These are phyloP conservation scores for Yarrowia galli DNA, from an alignment of 1,139 yeast species.

Conservation along the genomic window DNA sequence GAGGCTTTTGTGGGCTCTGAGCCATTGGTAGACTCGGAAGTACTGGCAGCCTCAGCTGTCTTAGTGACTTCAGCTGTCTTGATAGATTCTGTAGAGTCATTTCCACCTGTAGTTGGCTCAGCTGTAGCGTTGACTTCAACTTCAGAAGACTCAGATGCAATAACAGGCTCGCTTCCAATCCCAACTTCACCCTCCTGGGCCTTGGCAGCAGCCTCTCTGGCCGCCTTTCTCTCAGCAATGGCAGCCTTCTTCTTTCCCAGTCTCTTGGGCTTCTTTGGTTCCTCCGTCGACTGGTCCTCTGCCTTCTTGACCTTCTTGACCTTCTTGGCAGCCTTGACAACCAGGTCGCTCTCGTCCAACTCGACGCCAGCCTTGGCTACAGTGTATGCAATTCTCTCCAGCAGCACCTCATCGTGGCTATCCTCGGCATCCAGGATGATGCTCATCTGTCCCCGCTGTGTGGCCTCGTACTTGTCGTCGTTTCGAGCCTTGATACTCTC, in stretches of 20 bases:
- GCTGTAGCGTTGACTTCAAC: not conserved
- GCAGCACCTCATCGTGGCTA: constrained; percentile 23
- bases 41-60: too few species aligned
- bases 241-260: constrained; percentile 34
- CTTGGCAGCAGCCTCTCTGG: constrained; percentile 20
- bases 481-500: constrained; percentile 32
- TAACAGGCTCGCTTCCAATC: not conserved
- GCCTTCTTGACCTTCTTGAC: not conserved
- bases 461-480: constrained; percentile 4
- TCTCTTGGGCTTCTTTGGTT: constrained; percentile 8
- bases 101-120: too few species aligned
- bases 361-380: constrained; percentile 13
- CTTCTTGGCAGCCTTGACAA: constrained; percentile 11
- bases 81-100: too few species aligned
- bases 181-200: not conserved
- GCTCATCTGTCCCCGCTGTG: constrained; percentile 24
- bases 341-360: constrained; percentile 4
- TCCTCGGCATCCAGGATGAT: constrained; percentile 11
- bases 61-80: too few species aligned
- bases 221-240: constrained; percentile 26
- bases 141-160: not conserved
- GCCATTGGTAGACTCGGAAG: too few species aligned
- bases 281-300: not conserved
- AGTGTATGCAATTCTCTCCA: constrained; percentile 35
- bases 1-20: too few species aligned